Evolutionary conservation across 148 eudicot species (phyloP), one percentile per base, ranked within the genome.

Genomic region (Polygonum aviculare): DNA sequence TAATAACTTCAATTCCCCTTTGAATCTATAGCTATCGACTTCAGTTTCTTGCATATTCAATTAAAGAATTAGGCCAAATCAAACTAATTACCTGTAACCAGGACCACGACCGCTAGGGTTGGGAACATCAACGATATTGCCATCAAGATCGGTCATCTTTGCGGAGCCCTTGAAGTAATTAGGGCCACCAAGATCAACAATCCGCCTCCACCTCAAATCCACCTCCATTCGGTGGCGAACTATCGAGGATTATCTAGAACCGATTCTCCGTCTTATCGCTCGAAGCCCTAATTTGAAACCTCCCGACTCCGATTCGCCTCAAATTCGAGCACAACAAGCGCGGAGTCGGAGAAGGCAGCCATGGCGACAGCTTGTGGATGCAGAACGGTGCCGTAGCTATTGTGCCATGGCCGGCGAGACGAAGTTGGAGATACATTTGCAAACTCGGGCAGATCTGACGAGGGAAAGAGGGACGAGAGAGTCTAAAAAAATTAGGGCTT

Each of bases 101-200:
- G 97, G 97, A 0, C 94, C 98, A 9, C 98, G 83, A 0, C 98
- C 97, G 71, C 98, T 89, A 26, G 98, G 98, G 62, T 94, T 94
- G 0, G 98, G 98, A 1, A 94, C 97, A 74, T 94, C 98, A 18
- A 94, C 98, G 33, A 91, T 94, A 21, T 91, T 94, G 2, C 98
- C 97, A 0, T 91, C 98, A 80, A 94, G 87, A 80, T 94, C 98
- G 3, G 98, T 93, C 97, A 94, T 94, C 72, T 94, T 90, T 0
- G 97, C 97, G 0, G 93, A 87, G 14, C 80, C 81, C 69, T 81
- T 87, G 1, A 85, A 76, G 26, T 94, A 88, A 80, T 91, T 94
- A 0, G 94, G 94, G 0, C 98, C 98, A 12, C 98, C 97, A 0
- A 94, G 88, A 77, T 94, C 98, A 3, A 91, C 78, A 4, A 94